phyloP scores from a whole-genome alignment of 2,329 filamentous ascomycete genomes.

The Cladosporium sp. region DNA sequence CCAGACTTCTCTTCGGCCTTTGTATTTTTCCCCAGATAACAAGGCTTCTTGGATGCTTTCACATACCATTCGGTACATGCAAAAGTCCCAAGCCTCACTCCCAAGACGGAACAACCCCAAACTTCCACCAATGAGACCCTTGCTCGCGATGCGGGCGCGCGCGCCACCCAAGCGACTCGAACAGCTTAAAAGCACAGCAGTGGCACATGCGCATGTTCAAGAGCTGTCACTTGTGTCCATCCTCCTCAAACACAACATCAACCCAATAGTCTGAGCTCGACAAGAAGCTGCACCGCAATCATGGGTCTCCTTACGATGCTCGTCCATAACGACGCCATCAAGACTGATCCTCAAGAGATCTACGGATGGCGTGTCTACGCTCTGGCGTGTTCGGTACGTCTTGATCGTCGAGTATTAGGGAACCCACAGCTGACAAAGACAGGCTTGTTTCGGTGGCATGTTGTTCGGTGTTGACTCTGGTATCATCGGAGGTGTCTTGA shows the following conservation, averaged over 20 bases:
- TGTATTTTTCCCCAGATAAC: neutral
- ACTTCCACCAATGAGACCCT: slow-evolving; percentile 10
- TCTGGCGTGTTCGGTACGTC: slow-evolving; percentile 57
- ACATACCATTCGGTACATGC: slow-evolving; percentile 5
- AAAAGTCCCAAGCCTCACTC: neutral
- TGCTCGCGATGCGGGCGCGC: slow-evolving; percentile 1
- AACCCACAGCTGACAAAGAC: slow-evolving; percentile 23
- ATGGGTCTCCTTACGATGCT: slow-evolving; percentile 48
- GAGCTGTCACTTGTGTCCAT: slow-evolving; percentile 3
- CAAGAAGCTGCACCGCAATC: slow-evolving; percentile 1
- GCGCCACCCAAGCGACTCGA: slow-evolving; percentile 5
- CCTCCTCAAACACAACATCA: neutral
- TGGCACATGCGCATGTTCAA: slow-evolving; percentile 2
- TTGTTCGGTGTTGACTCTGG: slow-evolving; percentile 64
- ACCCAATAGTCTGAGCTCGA: slow-evolving; percentile 7
- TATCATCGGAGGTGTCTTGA: slow-evolving; percentile 63
- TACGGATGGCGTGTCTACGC: slow-evolving; percentile 66
- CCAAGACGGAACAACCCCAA: slow-evolving; percentile 10
- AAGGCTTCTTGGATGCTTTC: slow-evolving; percentile 7
- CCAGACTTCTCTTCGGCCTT: neutral
- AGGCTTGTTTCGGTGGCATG: slow-evolving; percentile 62
- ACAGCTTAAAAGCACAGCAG: slow-evolving; percentile 10
- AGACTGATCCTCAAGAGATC: slow-evolving; percentile 59
- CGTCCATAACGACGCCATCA: slow-evolving; percentile 68
- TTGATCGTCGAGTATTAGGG: slow-evolving; percentile 54